Base-by-base conservation (phyloP, 2,329 filamentous ascomycete genomes). In the Bipolaris gigantea region DNA sequence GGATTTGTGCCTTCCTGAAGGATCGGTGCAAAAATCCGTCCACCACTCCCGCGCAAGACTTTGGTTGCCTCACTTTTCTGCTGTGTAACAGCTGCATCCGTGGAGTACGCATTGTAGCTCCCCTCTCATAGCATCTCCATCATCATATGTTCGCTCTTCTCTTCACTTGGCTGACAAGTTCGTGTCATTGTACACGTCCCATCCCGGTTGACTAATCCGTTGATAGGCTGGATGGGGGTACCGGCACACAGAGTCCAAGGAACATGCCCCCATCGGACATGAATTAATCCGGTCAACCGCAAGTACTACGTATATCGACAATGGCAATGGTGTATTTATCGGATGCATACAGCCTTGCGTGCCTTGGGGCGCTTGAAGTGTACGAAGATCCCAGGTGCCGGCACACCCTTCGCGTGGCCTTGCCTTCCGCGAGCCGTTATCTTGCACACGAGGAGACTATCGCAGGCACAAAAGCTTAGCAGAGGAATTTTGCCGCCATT, bases 101-200 rank as follows among this genome's bases (percentile, higher is more conserved):
- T 35, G 48, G 52, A 49, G 54, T 47, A 48, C 41, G 39, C 44
- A 56, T 33, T 25, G 49, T 52, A 50, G 47, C 30, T 52, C 19
- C 38, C 36, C n/a, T 16, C 16, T n/a, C 10, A 13, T 32, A 21
- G 15, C 34, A 30, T 30, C n/a, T 42, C 34, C 9, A 33, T 5
- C 9, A 33, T 5, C 21, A 23, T 25, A 23, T 21, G 5, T 23
- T 23, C 36, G 8, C 36, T 13, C 13, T 23, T 21, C 4, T 18
- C 15, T 40, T 25, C 6, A 3, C 19, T n/a, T 13, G 9, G 6
- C n/a, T 19, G 8, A 13, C 7, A 19, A 5, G 18, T 4, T 25
- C 19, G 15, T 36, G 33, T 18, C 19, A 13, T n/a, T 36, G 9
- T 16, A 16, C 19, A 35, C 19, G 23, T 21, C 15, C 19, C 25